phyloP scores from a whole-genome alignment of 306 rosid genomes.

The Ammopiptanthus mongolicus region DNA sequence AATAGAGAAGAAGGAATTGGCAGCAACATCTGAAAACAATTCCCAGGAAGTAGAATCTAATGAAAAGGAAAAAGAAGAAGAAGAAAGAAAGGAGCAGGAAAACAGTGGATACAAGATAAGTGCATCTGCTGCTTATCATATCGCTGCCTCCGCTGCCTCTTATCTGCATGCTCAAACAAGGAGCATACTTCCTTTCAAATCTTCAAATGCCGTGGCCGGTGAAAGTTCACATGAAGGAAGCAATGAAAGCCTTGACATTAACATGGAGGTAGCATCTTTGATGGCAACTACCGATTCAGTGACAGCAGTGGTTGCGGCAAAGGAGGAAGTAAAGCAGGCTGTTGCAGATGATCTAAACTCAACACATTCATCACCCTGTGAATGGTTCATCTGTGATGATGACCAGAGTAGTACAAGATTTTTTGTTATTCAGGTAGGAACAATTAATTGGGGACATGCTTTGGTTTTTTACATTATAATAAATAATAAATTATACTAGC shows the following conservation, averaged over 20 bases:
- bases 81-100: slow-evolving; percentile 30
- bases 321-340: slow-evolving; percentile 97
- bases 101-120: slow-evolving; percentile 44
- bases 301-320: slow-evolving; percentile 93
- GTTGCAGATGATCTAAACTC: slow-evolving; percentile 90
- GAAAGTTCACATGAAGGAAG: slow-evolving; percentile 34
- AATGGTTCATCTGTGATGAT: slow-evolving; percentile 88
- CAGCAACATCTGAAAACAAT: slow-evolving; percentile 43
- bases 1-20: slow-evolving; percentile 58
- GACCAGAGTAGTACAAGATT: slow-evolving; percentile 61
- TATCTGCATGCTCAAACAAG: slow-evolving; percentile 68
- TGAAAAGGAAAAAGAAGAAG: slow-evolving; percentile 27
- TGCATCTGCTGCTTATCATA: slow-evolving; percentile 62
- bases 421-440: slow-evolving; percentile 76
- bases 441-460: background rate
- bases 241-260: slow-evolving; percentile 24
- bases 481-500: background rate
- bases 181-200: slow-evolving; percentile 73
- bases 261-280: slow-evolving; percentile 69
- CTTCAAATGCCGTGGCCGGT: slow-evolving; percentile 35
- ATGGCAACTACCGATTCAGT: slow-evolving; percentile 90
- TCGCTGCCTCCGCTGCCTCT: slow-evolving; percentile 92
- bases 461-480: background rate
- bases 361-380: slow-evolving; percentile 73
- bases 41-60: slow-evolving; percentile 36